A percentile compares a stretch with the other conserved stretches of the same genome.
These are phyloP conservation scores for Colletotrichum euphorbiae DNA, from an alignment of 2,329 filamentous ascomycete species.

Conservation along the genomic window DNA sequence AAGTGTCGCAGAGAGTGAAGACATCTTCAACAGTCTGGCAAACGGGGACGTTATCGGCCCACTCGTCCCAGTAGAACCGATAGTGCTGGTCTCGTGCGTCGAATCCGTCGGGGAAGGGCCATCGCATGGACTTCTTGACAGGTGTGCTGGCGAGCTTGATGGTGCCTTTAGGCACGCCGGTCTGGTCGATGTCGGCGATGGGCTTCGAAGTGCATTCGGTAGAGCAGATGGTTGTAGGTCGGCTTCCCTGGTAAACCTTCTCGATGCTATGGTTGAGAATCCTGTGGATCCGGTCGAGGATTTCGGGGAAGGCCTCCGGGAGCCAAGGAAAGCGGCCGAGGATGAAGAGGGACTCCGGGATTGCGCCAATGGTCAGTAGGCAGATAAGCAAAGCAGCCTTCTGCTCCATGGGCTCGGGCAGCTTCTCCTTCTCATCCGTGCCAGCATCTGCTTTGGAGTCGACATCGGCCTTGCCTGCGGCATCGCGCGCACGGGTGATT, in stretches of 20 bases:
- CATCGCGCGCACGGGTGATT: slow-evolving; percentile 61
- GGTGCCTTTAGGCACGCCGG: slow-evolving; percentile 75
- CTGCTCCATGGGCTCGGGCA: slow-evolving; percentile 84
- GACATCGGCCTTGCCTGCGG: slow-evolving; percentile 62
- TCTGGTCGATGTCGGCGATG: slow-evolving; percentile 69
- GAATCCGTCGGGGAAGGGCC: slow-evolving; percentile 84
- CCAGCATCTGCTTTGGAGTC: slow-evolving; percentile 63
- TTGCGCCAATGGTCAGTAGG: slow-evolving; percentile 87
- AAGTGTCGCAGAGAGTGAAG: slow-evolving; percentile 84
- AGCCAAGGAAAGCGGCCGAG: slow-evolving; percentile 94
- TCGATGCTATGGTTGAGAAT: slow-evolving; percentile 85
- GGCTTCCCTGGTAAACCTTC: slow-evolving; percentile 71
- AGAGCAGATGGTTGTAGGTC: slow-evolving; percentile 48
- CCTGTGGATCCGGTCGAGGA: slow-evolving; percentile 84
- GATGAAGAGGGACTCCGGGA: slow-evolving; percentile 93
- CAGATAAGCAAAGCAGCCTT: slow-evolving; percentile 88
- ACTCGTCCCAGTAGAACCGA: slow-evolving; percentile 97
- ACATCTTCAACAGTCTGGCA: slow-evolving; percentile 93
- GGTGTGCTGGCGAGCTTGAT: slow-evolving; percentile 70
- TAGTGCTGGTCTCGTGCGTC: slow-evolving; percentile 83
- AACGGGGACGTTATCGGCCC: slow-evolving; percentile 91
- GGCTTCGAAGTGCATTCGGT: slow-evolving; percentile 58
- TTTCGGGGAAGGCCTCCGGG: slow-evolving; percentile 83
- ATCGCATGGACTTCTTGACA: slow-evolving; percentile 77
- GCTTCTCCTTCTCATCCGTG: slow-evolving; percentile 61